These are phyloP conservation scores for Mycena floridula DNA, from an alignment of 768 basidiomycete genomes.

Conservation along the genomic window DNA sequence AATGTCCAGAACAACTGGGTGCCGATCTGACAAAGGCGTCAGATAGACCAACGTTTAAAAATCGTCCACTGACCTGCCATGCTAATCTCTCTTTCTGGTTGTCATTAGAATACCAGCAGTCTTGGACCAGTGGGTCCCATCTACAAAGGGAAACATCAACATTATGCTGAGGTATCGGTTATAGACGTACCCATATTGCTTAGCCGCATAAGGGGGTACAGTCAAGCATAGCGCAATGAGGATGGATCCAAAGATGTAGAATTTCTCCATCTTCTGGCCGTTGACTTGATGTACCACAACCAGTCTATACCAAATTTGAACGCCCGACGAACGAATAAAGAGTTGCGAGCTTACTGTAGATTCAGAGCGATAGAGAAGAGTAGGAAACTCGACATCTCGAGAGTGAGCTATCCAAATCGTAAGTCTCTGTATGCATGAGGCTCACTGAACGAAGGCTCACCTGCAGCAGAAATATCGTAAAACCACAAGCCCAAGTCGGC, in stretches of 20 bases:
- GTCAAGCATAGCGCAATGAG: conserved; percentile 8
- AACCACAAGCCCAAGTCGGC: conserved; percentile 11
- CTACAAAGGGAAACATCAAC: conserved; percentile 2
- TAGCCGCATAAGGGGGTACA: conserved; percentile 15
- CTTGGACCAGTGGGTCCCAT: conserved; percentile 15
- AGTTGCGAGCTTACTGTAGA: conserved; percentile 12
- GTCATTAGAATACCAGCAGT: conserved; percentile 17
- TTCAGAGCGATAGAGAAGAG: conserved; percentile 17
- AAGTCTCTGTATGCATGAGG: not conserved
- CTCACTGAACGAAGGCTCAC: not conserved
- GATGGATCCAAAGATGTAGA: conserved; percentile 10
- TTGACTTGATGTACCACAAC: conserved; percentile 13
- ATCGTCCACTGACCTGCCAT: conserved; percentile 11
- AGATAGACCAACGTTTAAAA: not conserved
- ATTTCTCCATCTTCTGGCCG: conserved; percentile 14
- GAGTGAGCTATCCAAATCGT: conserved; percentile 7
- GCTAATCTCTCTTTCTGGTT: conserved; percentile 10
- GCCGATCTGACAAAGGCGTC: conserved; percentile 6
- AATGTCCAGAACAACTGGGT: conserved; percentile 14
- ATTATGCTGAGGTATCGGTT: not conserved
- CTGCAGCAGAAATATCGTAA: conserved; percentile 16
- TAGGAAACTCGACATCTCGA: conserved; percentile 16
- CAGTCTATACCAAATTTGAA: conserved; percentile 5
- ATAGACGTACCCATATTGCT: conserved; percentile 14
- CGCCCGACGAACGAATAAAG: not conserved